Evolutionary conservation across 257 asterid species (phyloP).

Genomic region (Solanum verrucosum): DNA sequence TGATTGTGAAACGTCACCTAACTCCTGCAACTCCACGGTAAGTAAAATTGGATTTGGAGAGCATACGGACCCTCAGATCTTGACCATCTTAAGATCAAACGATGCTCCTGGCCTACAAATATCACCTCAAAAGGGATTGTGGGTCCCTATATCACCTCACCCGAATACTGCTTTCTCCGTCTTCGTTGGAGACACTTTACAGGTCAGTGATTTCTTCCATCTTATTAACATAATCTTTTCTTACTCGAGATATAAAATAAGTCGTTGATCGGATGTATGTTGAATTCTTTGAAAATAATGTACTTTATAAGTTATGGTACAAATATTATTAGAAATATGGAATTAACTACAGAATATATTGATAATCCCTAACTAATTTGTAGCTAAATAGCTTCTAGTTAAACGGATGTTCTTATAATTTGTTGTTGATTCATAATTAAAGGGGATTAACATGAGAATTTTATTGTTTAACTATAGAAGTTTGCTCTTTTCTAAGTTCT

Average conservation of each 20-base stretch:
- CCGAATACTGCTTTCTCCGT: slow-evolving; percentile 34
- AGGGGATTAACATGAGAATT: neutral
- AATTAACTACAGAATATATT: too few species aligned
- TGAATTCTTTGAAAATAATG: neutral
- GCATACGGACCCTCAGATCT: slow-evolving; percentile 91
- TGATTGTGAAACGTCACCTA: neutral
- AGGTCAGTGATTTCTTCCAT: slow-evolving; percentile 20
- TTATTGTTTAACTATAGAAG: too few species aligned
- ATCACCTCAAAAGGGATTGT: slow-evolving; percentile 39
- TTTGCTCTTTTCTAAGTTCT: too few species aligned
- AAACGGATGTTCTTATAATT: neutral
- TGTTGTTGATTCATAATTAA: too few species aligned
- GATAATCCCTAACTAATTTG: too few species aligned
- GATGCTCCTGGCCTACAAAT: slow-evolving; percentile 52
- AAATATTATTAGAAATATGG: neutral
- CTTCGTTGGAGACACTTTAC: slow-evolving; percentile 66
- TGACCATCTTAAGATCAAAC: slow-evolving; percentile 57
- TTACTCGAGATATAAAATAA: neutral
- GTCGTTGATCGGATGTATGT: rapidly evolving
- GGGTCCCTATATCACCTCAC: slow-evolving; percentile 49
- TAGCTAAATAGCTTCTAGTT: neutral
- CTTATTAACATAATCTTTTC: neutral
- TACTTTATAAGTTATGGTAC: neutral
- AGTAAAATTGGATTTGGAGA: slow-evolving; percentile 59
- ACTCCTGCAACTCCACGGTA: neutral